Conservation (phyloP, 345 rosid species). For the Populus ilicifolia region DNA sequence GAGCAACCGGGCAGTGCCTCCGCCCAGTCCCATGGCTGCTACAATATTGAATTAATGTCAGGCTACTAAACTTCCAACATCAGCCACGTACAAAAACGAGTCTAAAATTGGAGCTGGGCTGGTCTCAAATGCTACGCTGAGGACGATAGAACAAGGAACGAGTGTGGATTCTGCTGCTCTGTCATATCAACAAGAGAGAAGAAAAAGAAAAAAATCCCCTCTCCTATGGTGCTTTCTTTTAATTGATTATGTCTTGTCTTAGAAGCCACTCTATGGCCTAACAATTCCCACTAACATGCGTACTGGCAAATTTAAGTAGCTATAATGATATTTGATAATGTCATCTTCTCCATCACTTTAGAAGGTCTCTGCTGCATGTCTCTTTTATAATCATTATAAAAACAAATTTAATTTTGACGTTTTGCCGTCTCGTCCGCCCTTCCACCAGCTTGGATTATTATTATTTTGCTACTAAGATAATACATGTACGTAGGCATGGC, state of each 20-base stretch:
- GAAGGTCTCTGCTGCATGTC: not conserved
- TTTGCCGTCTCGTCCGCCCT: constrained; percentile 13
- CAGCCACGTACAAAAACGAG: not conserved
- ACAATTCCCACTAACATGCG: constrained; percentile 15
- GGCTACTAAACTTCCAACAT: not conserved
- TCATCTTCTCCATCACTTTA: not conserved
- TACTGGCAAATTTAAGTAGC: not conserved
- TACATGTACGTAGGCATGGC: not conserved
- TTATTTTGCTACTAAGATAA: not conserved
- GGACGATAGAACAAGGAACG: not conserved
- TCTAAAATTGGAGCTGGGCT: constrained; percentile 1
- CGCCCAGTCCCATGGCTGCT: constrained; percentile 2
- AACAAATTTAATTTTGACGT: not conserved
- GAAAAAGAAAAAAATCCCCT: not conserved
- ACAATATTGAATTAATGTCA: not conserved
- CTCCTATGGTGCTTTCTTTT: not conserved
- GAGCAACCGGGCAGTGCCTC: constrained; percentile 29
- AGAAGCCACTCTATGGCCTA: constrained; percentile 25
- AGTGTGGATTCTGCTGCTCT: not conserved
- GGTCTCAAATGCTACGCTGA: not conserved
- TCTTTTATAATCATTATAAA: constrained; percentile 7
- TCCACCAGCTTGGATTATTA: constrained; percentile 4
- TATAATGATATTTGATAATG: not conserved
- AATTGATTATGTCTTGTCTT: constrained; percentile 29
- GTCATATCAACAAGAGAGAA: not conserved